Conservation (phyloP, 257 asterid genomes). For the Primulina huaijiensis region DNA sequence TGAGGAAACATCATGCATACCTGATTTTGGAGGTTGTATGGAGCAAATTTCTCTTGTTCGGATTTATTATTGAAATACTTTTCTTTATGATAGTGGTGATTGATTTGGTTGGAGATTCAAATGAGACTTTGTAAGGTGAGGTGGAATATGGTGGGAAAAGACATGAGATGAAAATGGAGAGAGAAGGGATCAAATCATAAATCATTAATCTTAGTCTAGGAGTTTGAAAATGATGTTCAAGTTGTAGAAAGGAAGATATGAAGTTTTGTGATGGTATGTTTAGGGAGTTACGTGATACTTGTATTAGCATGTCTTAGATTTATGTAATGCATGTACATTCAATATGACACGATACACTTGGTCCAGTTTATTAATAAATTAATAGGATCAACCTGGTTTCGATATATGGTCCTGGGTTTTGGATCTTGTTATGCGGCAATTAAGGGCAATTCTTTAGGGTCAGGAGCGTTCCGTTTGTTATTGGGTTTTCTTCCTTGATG, state of each 20-base stretch:
- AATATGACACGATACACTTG: slow-evolving; percentile 15
- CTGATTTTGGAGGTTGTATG: no score
- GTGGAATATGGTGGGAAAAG: not conserved
- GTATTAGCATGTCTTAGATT: not conserved
- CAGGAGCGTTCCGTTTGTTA: no score
- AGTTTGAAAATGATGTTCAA: not conserved
- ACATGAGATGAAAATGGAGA: not conserved
- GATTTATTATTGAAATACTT: no score
- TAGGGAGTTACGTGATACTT: not conserved
- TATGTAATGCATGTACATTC: not conserved
- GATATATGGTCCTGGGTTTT: slow-evolving; percentile 13
- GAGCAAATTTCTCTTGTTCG: no score
- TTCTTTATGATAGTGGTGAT: not conserved
- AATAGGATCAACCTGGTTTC: not conserved
- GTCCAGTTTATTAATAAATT: slow-evolving; percentile 19
- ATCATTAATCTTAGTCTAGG: not conserved
- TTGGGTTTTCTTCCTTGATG: no score
- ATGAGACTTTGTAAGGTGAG: not conserved
- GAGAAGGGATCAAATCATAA: not conserved
- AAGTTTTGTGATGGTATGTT: not conserved
- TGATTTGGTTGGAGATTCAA: not conserved
- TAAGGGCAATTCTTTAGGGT: no score
- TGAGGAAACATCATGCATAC: not conserved
- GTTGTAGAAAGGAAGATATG: not conserved
- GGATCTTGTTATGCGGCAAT: slow-evolving; percentile 9